These are phyloP conservation scores for Potentilla sterilis DNA, from an alignment of 306 rosid species.

Conservation along the genomic window DNA sequence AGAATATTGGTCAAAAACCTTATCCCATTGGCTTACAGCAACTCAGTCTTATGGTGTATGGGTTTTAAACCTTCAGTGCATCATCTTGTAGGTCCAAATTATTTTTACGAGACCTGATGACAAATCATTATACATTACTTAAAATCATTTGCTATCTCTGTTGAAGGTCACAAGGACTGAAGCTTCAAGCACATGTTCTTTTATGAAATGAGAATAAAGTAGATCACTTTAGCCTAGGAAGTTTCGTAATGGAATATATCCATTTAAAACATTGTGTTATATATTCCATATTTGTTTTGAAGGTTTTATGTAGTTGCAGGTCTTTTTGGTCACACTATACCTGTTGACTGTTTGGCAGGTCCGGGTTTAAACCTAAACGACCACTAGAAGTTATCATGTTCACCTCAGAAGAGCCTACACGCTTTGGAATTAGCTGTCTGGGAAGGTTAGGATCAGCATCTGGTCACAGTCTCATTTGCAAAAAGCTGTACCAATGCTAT, in stretches of 20 bases:
- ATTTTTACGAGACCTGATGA: not conserved
- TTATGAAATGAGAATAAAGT: conserved; percentile 1
- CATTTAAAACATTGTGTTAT: not conserved
- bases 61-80: not conserved
- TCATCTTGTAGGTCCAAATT: not conserved
- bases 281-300: not conserved
- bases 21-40: not conserved
- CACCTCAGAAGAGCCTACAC: conserved; percentile 98
- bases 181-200: not conserved
- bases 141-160: not conserved
- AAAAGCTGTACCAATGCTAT: conserved; percentile 15
- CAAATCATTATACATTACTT: not conserved
- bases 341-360: conserved; percentile 46
- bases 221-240: not conserved
- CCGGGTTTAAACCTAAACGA: conserved; percentile 77
- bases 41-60: not conserved
- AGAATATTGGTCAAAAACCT: not conserved
- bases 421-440: conserved; percentile 89
- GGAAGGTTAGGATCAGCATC: conserved; percentile 64
- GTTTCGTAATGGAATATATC: not conserved
- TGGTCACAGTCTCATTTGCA: conserved; percentile 11
- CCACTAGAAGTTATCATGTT: conserved; percentile 78
- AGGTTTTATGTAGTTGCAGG: not conserved
- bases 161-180: not conserved
- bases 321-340: conserved; percentile 11